Percentiles rank a stretch among this genome's conserved stretches.
Evolutionary conservation across 345 rosid genomes (phyloP).

Genomic region (Acer negundo): DNA sequence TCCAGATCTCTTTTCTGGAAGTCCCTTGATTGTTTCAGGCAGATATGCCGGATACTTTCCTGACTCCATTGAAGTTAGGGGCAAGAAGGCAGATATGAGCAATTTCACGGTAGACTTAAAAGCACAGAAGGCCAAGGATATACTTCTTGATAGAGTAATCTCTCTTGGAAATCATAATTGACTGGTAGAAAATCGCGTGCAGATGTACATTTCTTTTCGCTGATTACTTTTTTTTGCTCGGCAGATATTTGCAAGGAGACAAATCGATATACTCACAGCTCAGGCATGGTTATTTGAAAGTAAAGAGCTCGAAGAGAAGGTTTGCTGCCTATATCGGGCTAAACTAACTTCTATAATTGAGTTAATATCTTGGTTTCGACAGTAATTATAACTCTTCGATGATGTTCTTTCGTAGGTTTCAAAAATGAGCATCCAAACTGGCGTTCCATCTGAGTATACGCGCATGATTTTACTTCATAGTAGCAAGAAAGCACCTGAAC

Average conservation of each 20-base stretch:
- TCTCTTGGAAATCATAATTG: not conserved
- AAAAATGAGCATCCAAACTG: slow-evolving; percentile 63
- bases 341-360: not conserved
- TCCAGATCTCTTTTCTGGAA: slow-evolving; percentile 69
- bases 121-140: slow-evolving; percentile 58
- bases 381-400: not conserved
- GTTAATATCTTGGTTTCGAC: not conserved
- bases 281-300: slow-evolving; percentile 74
- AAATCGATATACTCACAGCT: slow-evolving; percentile 71
- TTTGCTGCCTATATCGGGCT: slow-evolving; percentile 16
- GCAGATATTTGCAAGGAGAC: slow-evolving; percentile 75
- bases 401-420: slow-evolving; percentile 48
- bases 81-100: slow-evolving; percentile 62
- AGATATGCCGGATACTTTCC: slow-evolving; percentile 71
- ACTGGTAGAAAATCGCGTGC: too few relatives aligned
- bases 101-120: slow-evolving; percentile 52
- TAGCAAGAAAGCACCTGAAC: slow-evolving; percentile 39
- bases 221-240: slow-evolving; percentile 13
- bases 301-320: slow-evolving; percentile 75
- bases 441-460: slow-evolving; percentile 66
- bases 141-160: slow-evolving; percentile 63
- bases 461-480: slow-evolving; percentile 47
- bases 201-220: slow-evolving; percentile 1
- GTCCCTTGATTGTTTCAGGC: slow-evolving; percentile 68
- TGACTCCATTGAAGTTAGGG: slow-evolving; percentile 55